Conservation (phyloP, 2,329 filamentous ascomycete species). For the Beauveria asiatica region DNA sequence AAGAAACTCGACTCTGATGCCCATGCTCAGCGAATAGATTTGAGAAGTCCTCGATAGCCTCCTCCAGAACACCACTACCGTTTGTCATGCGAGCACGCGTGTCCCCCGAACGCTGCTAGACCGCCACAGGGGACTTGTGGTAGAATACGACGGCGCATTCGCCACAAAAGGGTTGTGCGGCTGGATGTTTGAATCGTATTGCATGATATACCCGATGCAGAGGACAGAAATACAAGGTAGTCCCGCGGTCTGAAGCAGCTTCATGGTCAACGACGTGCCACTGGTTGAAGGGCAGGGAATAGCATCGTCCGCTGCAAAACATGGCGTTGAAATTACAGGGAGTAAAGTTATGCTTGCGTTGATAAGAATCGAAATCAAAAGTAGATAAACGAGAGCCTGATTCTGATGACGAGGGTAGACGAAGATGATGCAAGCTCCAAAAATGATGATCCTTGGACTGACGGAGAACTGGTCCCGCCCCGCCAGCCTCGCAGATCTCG, state of each 20-base stretch:
- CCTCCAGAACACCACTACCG: not conserved
- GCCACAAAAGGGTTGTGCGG: conserved; percentile 23
- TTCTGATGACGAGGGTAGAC: not conserved
- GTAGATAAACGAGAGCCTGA: not conserved
- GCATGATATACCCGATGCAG: conserved; percentile 21
- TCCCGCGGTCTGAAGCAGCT: conserved; percentile 11
- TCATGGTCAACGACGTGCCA: conserved; percentile 17
- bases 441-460: not conserved
- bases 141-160: conserved; percentile 26
- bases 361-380: not conserved
- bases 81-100: conserved; percentile 5
- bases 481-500: not conserved
- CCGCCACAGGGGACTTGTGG: conserved; percentile 5
- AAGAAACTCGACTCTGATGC: not conserved
- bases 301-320: conserved; percentile 20
- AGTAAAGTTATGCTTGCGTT: not conserved
- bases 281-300: conserved; percentile 4
- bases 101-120: conserved; percentile 19
- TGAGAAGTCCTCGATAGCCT: not conserved
- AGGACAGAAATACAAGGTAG: conserved; percentile 24
- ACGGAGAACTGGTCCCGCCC: not conserved
- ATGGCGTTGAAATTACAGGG: conserved; percentile 3
- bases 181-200: conserved; percentile 12
- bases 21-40: not conserved
- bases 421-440: not conserved